A percentile compares a stretch with the other conserved stretches of the same genome.
phyloP scores from a whole-genome alignment of 192 early-diverging fungal species.

The Funneliformis mosseae region DNA sequence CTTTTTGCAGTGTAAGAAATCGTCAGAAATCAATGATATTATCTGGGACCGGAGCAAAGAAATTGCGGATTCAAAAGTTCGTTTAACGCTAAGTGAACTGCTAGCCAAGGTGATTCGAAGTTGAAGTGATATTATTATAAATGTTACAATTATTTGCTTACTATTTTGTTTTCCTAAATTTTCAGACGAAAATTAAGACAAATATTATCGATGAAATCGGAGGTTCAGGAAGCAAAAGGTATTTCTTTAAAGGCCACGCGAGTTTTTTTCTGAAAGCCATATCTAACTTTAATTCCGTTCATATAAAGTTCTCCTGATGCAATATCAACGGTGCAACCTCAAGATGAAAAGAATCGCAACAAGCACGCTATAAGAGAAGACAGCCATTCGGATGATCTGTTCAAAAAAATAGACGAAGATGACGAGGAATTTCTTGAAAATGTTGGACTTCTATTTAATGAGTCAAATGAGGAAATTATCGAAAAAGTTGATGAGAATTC shows the following conservation, averaged over 20 bases:
- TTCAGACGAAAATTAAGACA: slow-evolving; percentile 32
- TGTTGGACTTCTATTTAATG: slow-evolving; percentile 8
- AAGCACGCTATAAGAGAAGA: slow-evolving; percentile 2
- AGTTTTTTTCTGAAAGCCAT: neutral
- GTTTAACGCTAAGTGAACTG: slow-evolving; percentile 30
- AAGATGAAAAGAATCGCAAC: neutral
- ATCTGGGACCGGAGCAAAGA: slow-evolving; percentile 26
- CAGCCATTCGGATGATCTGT: neutral
- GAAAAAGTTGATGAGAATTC: slow-evolving; percentile 13
- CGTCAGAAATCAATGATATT: slow-evolving; percentile 27
- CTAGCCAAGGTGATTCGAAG: slow-evolving; percentile 30
- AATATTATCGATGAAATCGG: slow-evolving; percentile 23
- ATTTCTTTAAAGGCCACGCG: slow-evolving; percentile 18
- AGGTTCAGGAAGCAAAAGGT: slow-evolving; percentile 16
- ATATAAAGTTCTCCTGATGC: neutral
- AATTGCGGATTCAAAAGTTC: slow-evolving; percentile 35
- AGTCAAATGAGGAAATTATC: slow-evolving; percentile 5
- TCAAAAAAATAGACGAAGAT: slow-evolving; percentile 9
- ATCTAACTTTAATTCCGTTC: neutral
- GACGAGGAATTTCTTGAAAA: slow-evolving; percentile 14
- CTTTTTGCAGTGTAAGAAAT: slow-evolving; percentile 11
- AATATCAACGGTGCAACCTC: neutral
- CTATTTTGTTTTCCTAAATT: slow-evolving; percentile 18
- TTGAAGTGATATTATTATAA: slow-evolving; percentile 1
- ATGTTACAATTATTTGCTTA: slow-evolving; percentile 1